A percentile compares a stretch with the other conserved stretches of the same genome.
phyloP scores from a whole-genome alignment of 139 green algal species.

The Gonium pectorale region DNA sequence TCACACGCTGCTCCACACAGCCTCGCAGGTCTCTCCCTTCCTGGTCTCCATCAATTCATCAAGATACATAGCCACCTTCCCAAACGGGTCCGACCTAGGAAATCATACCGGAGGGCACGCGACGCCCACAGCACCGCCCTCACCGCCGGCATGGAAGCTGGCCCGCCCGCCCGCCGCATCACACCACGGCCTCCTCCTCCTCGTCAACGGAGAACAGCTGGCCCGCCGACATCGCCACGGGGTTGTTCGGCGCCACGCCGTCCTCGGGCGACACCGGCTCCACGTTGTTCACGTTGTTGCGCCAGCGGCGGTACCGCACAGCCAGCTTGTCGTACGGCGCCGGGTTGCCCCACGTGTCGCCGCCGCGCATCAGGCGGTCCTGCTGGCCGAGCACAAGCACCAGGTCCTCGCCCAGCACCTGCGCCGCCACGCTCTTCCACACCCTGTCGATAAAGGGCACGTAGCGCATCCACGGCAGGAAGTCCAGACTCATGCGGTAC shows the following conservation, averaged over 20 bases:
- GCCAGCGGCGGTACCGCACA: slow-evolving; percentile 95
- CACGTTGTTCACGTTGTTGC: slow-evolving; percentile 76
- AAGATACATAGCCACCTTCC: too few relatives aligned
- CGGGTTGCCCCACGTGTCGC: slow-evolving; percentile 92
- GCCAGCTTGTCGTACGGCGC: slow-evolving; percentile 98
- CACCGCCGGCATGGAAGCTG: too few relatives aligned
- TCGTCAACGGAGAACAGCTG: slow-evolving; percentile 52
- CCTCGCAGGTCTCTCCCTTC: too few relatives aligned
- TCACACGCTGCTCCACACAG: too few relatives aligned
- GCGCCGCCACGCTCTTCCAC: slow-evolving; percentile 76
- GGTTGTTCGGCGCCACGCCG: background rate
- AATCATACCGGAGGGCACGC: too few relatives aligned
- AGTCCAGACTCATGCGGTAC: slow-evolving; percentile 98
- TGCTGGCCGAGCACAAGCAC: slow-evolving; percentile 96
- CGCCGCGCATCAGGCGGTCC: slow-evolving; percentile 89
- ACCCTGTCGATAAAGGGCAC: slow-evolving; percentile 90
- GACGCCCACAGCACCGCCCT: too few relatives aligned
- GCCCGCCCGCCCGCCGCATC: background rate
- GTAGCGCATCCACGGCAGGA: slow-evolving; percentile 87
- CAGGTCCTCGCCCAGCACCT: slow-evolving; percentile 97
- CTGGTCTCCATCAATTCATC: too few relatives aligned
- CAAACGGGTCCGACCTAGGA: too few relatives aligned
- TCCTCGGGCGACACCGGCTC: background rate
- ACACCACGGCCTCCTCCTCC: background rate
- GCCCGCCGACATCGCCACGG: slow-evolving; percentile 41